Conservation (phyloP, 177 flowering plant species). For the Vitis hybrid region DNA sequence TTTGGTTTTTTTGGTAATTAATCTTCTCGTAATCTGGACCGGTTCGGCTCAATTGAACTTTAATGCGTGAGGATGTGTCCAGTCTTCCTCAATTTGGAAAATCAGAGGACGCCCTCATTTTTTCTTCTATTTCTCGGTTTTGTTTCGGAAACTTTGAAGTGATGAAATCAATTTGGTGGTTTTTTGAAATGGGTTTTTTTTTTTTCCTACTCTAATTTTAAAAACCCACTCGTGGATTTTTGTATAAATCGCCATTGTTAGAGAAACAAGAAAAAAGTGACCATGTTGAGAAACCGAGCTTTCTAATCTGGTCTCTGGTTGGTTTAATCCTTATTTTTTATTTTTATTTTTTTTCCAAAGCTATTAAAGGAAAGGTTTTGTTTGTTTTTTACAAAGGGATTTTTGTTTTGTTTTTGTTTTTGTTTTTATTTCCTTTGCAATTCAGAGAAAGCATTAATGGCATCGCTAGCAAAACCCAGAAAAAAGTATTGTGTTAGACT, state of each 20-base stretch:
- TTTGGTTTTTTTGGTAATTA: too few species aligned
- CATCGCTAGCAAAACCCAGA: neutral
- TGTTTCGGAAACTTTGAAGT: neutral
- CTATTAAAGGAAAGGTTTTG: too few species aligned
- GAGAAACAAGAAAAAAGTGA: neutral
- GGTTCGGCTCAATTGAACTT: too few species aligned
- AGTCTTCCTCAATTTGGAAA: too few species aligned
- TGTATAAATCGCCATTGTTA: neutral
- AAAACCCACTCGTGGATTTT: constrained; percentile 2
- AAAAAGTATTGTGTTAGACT: neutral
- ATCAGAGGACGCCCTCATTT: neutral
- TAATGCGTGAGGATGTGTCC: neutral
- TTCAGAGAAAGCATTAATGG: too few species aligned
- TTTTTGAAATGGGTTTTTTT: constrained; percentile 1
- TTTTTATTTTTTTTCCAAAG: too few species aligned
- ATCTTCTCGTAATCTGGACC: too few species aligned
- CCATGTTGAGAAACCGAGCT: neutral
- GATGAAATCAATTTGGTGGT: neutral
- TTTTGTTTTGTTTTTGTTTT: too few species aligned
- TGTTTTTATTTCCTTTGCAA: too few species aligned
- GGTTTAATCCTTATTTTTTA: too few species aligned
- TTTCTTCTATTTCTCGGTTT: neutral
- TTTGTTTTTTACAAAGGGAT: too few species aligned
- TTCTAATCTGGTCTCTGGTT: neutral
- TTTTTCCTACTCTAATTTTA: neutral